phyloP scores from a whole-genome alignment of 75 land plant genomes.

The Pinus taeda region DNA sequence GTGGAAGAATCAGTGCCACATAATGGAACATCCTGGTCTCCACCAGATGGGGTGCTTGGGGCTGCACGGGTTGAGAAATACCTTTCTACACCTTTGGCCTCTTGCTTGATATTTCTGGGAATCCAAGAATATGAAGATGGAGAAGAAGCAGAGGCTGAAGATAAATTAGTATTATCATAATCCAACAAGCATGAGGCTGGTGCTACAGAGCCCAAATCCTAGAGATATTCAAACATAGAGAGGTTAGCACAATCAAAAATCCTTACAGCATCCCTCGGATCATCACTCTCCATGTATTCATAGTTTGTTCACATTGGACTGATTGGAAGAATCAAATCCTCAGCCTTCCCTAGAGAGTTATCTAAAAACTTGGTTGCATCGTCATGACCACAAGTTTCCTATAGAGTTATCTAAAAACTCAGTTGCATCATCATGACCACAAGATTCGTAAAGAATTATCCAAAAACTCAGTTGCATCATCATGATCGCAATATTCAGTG shows the following conservation, averaged over 20 bases:
- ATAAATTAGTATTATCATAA: background rate
- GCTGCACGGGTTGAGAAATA: background rate
- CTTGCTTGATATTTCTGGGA: background rate
- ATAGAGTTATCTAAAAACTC: no score
- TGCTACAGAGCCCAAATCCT: background rate
- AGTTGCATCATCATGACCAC: no score
- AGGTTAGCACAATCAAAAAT: slow-evolving; percentile 11
- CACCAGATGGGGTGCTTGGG: background rate
- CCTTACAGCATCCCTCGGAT: background rate
- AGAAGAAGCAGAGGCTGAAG: slow-evolving; percentile 6
- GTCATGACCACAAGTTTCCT: no score
- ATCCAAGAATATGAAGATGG: slow-evolving; percentile 10
- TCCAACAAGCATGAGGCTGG: background rate
- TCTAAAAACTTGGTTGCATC: no score
- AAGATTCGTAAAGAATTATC: no score
- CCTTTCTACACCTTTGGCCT: background rate
- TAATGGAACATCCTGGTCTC: background rate
- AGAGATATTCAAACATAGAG: background rate
- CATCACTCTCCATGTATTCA: background rate
- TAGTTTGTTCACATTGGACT: background rate
- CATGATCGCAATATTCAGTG: no score
- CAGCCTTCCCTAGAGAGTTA: no score
- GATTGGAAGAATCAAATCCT: background rate
- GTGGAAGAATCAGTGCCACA: slow-evolving; percentile 1
- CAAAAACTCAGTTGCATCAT: no score